Evolutionary conservation across 2,329 filamentous ascomycete genomes (phyloP), one percentile per base, ranked within the genome.

Genomic region (Fusarium sp.): DNA sequence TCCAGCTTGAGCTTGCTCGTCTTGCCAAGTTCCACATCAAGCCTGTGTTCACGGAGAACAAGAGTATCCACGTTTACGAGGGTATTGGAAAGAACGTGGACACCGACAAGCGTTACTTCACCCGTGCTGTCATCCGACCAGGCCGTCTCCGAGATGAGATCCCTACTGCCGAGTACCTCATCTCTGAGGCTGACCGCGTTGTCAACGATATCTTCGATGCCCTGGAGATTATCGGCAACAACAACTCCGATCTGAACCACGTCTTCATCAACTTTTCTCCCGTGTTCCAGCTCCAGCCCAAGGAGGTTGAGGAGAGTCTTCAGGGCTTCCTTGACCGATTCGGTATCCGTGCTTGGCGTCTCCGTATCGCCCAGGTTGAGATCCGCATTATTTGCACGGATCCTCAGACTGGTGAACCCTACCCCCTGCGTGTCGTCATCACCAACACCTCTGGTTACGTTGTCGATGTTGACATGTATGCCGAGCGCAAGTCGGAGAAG

Each of bases 201-300:
- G 93, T 99, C 86, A 98, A 92, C 76, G 95, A 99, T 75, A 98
- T 99, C 73, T 88, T 98, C 48, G 95, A 99, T 75, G 95, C 95
- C 40, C 84, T 99, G 56, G 95, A 99, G 84, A 97, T 99, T 71
- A 96, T 97, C 74, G 95, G 95, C 74, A 97, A 97, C 85, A 98
- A 97, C 83, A 96, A 96, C 82, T 97, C 95, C 47, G 95, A 99
- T 83, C 85, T 99, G 75, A 99, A 99, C 84, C 95, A 99, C 81
- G 95, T 99, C 85, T 99, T 99, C 83, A 95, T 99, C 85, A 98
- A 99, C 86, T 99, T 99, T 82, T 95, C 92, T 0, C 92, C 93
- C 9, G 91, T 97, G 57, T 98, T 99, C 88, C 92, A 93, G 75
- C 87, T 99, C 44, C 85, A 92, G 73, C 93, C 95, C 4, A 81